These are phyloP conservation scores for Coccomyxa sp. DNA, from an alignment of 139 green algal genomes.

Conservation along the genomic window DNA sequence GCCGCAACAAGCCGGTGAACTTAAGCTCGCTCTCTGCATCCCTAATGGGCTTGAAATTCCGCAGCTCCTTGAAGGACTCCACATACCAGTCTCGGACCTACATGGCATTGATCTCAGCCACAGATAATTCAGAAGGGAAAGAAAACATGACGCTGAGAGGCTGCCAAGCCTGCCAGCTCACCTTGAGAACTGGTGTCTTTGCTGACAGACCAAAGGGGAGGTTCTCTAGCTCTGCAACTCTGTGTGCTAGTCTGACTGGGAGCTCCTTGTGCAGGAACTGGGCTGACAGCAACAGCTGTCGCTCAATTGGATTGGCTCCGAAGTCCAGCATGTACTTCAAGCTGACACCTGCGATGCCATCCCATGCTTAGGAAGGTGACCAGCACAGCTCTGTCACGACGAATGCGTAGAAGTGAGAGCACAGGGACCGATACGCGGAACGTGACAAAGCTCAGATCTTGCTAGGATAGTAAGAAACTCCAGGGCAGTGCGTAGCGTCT, in stretches of 20 bases:
- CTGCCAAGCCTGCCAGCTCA: slow-evolving; percentile 18
- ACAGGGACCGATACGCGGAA: too few species aligned
- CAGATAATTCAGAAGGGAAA: neutral
- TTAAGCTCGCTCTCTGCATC: slow-evolving; percentile 71
- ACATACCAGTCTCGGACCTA: slow-evolving; percentile 98
- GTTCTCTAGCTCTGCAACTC: slow-evolving; percentile 96
- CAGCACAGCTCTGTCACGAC: too few species aligned
- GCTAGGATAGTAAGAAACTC: too few species aligned
- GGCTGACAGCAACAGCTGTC: slow-evolving; percentile 88
- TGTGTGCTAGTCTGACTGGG: slow-evolving; percentile 90
- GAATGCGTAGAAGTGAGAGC: too few species aligned
- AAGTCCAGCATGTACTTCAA: slow-evolving; percentile 98
- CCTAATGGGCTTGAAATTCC: slow-evolving; percentile 65
- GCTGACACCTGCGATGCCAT: slow-evolving; percentile 71
- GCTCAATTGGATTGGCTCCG: slow-evolving; percentile 85
- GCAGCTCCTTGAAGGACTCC: slow-evolving; percentile 93
- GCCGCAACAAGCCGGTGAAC: slow-evolving; percentile 85
- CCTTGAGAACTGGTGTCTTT: slow-evolving; percentile 88
- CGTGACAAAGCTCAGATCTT: too few species aligned
- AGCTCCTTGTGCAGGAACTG: slow-evolving; percentile 98
- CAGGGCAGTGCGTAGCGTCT: too few species aligned
- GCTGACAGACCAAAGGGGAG: slow-evolving; percentile 90
- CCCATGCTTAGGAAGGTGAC: too few species aligned
- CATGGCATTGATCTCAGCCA: neutral
- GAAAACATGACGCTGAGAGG: neutral